Evolutionary conservation across 345 rosid species (phyloP).

Genomic region (Eucalyptus curtisii): DNA sequence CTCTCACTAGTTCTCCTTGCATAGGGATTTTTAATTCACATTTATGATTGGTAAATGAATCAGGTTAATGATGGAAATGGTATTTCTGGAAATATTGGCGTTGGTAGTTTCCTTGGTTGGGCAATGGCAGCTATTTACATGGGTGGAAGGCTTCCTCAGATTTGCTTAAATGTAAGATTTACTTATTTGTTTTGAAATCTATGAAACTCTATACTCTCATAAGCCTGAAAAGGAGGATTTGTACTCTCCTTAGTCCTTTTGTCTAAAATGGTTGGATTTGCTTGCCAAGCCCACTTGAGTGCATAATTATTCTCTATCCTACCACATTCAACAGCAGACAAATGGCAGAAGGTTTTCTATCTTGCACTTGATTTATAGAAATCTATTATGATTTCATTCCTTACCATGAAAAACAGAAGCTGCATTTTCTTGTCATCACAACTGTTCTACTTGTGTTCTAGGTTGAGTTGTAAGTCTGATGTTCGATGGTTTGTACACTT

Average conservation of each 20-base stretch:
- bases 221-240: not conserved
- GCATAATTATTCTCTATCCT: not conserved
- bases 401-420: not conserved
- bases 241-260: not conserved
- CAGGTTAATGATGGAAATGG: conserved; percentile 26
- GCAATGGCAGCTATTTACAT: conserved; percentile 80
- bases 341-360: not conserved
- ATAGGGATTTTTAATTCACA: not conserved
- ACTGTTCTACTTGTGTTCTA: not conserved
- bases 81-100: conserved; percentile 16
- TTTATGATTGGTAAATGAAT: not conserved
- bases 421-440: not conserved
- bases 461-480: not conserved
- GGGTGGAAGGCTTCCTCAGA: conserved; percentile 93
- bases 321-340: not conserved
- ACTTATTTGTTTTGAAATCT: not conserved
- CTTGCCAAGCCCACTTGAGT: not conserved
- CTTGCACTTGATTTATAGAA: not conserved
- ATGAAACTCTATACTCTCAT: not conserved
- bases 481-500: not conserved
- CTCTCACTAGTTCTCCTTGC: not conserved
- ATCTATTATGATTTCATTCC: not conserved
- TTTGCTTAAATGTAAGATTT: conserved; percentile 60
- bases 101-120: conserved; percentile 68
- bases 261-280: not conserved